These are phyloP conservation scores for Geoglossum cookeanum DNA, from an alignment of 2,329 filamentous ascomycete species.

Conservation along the genomic window DNA sequence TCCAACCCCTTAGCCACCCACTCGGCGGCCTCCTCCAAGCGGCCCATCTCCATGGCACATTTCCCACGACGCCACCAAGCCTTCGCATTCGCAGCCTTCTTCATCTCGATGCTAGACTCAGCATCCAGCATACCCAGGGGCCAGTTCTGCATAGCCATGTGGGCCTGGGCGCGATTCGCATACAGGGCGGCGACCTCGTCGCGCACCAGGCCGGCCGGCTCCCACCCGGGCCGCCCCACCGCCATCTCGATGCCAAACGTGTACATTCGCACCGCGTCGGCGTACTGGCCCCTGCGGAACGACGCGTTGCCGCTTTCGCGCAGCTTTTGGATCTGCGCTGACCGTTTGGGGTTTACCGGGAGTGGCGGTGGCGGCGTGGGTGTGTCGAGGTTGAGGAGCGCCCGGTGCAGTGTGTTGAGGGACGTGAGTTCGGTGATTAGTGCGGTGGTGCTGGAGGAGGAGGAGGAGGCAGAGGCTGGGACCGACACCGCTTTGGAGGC, in stretches of 20 bases:
- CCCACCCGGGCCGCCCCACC: slow-evolving; percentile 63
- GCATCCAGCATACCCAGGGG: slow-evolving; percentile 75
- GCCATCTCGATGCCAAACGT: slow-evolving; percentile 83
- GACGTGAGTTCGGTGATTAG: slow-evolving; percentile 37
- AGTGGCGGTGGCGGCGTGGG: slow-evolving; percentile 69
- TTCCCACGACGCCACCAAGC: slow-evolving; percentile 80
- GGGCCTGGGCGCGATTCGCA: slow-evolving; percentile 74
- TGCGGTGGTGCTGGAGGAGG: slow-evolving; percentile 10
- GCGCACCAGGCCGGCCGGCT: slow-evolving; percentile 61
- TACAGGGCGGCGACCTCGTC: slow-evolving; percentile 70
- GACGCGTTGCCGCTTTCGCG: slow-evolving; percentile 70
- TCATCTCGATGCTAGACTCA: slow-evolving; percentile 71
- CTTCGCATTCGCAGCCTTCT: slow-evolving; percentile 75
- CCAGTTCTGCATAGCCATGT: slow-evolving; percentile 71
- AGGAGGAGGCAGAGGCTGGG: slow-evolving; percentile 25
- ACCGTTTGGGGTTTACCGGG: slow-evolving; percentile 83
- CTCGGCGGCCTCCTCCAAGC: slow-evolving; percentile 60
- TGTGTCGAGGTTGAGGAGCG: slow-evolving; percentile 44
- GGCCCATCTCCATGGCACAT: slow-evolving; percentile 79
- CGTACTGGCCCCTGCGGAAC: slow-evolving; percentile 58
- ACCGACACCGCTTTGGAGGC: slow-evolving; percentile 53
- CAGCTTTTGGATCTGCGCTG: slow-evolving; percentile 72
- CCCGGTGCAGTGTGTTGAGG: slow-evolving; percentile 63
- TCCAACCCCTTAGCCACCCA: slow-evolving; percentile 65
- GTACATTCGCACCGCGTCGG: slow-evolving; percentile 66